Conservation (phyloP, 345 rosid genomes). For the Dipteronia dyeriana region DNA sequence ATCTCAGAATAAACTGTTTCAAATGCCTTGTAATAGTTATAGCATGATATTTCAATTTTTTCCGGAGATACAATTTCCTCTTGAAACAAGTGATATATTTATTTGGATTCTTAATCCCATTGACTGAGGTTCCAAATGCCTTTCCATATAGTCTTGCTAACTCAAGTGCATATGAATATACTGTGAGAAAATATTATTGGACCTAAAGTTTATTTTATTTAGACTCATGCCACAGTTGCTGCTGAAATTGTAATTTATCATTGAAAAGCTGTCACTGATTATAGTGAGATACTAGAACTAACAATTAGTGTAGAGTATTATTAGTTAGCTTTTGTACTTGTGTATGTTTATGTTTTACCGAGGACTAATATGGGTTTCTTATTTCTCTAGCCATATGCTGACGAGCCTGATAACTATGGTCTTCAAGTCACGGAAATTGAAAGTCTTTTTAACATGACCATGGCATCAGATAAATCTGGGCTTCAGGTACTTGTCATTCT, state of each 20-base stretch:
- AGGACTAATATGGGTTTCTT: not conserved
- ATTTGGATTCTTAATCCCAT: not conserved
- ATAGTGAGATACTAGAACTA: not conserved
- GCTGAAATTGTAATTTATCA: not conserved
- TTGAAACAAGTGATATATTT: not conserved
- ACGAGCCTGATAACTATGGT: conserved; percentile 73
- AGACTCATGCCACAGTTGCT: not conserved
- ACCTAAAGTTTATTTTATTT: not conserved
- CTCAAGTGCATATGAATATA: not conserved
- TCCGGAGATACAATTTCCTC: not conserved
- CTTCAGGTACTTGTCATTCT: conserved; percentile 60
- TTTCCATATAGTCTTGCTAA: not conserved
- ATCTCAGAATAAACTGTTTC: not conserved
- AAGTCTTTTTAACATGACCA: conserved; percentile 64
- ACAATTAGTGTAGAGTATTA: not conserved
- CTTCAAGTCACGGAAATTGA: conserved; percentile 58
- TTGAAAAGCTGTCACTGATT: not conserved
- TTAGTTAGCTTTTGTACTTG: not conserved
- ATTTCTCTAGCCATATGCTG: conserved; percentile 60
- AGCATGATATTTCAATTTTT: not conserved
- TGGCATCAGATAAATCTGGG: conserved; percentile 69
- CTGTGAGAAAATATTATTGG: not conserved
- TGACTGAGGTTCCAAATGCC: not conserved
- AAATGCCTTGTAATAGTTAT: not conserved
- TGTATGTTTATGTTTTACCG: not conserved